phyloP scores from a whole-genome alignment of 1,139 yeast genomes.

The Candida sanyaensis region DNA sequence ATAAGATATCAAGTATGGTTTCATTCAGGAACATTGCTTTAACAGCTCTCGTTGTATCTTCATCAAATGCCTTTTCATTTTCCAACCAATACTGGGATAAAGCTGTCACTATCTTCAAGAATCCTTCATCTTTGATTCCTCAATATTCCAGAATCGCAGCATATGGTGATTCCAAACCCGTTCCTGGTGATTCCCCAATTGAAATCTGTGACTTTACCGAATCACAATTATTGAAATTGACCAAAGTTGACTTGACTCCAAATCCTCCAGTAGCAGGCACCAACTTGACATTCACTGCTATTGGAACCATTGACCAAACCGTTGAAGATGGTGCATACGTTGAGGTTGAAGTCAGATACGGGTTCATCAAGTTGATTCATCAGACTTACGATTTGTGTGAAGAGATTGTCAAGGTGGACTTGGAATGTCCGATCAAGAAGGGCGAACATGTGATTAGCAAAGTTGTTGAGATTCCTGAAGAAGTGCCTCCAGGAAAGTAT shows the following conservation, averaged over 20 bases:
- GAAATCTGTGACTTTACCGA: slow-evolving; percentile 67
- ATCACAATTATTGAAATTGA: slow-evolving; percentile 64
- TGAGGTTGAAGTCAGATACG: slow-evolving; percentile 89
- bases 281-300: slow-evolving; percentile 75
- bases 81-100: slow-evolving; percentile 17
- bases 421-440: slow-evolving; percentile 73
- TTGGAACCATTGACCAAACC: slow-evolving; percentile 57
- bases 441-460: slow-evolving; percentile 71
- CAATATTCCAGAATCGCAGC: neutral
- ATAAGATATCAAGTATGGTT: slow-evolving; percentile 24
- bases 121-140: slow-evolving; percentile 1
- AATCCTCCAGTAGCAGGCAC: slow-evolving; percentile 87
- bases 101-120: slow-evolving; percentile 20
- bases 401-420: slow-evolving; percentile 76
- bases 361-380: slow-evolving; percentile 82
- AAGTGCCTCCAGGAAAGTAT: slow-evolving; percentile 95
- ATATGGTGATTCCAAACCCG: slow-evolving; percentile 52
- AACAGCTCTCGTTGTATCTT: slow-evolving; percentile 16
- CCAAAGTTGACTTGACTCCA: slow-evolving; percentile 64
- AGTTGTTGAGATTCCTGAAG: slow-evolving; percentile 81
- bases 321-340: slow-evolving; percentile 87
- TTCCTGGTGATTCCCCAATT: slow-evolving; percentile 93
- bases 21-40: slow-evolving; percentile 24
- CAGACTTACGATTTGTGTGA: slow-evolving; percentile 92
- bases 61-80: slow-evolving; percentile 21